These are phyloP conservation scores for Nitzschia sp. DNA, from an alignment of 108 stramenopile species.

Conservation along the genomic window DNA sequence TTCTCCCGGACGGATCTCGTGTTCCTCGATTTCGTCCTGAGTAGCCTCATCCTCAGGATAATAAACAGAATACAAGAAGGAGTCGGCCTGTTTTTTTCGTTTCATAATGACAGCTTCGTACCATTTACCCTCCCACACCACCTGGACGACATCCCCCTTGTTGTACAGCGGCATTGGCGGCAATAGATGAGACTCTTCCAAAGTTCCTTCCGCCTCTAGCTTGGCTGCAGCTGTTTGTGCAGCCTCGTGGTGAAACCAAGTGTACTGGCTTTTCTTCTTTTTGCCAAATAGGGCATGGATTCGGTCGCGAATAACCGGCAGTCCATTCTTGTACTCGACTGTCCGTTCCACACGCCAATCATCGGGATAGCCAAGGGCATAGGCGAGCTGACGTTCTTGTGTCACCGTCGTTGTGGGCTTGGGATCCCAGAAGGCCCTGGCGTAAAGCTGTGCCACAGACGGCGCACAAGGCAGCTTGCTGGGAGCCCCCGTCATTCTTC, in stretches of 20 bases:
- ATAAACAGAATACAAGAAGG: conserved; percentile 64
- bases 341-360: conserved; percentile 78
- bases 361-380: conserved; percentile 81
- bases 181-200: conserved; percentile 54
- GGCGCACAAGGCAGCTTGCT: conserved; percentile 25
- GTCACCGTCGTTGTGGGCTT: conserved; percentile 41
- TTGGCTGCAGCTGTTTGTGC: conserved; percentile 42
- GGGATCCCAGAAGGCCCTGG: conserved; percentile 46
- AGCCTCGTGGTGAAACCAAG: conserved; percentile 55
- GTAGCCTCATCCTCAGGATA: conserved; percentile 70
- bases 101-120: conserved; percentile 67
- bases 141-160: conserved; percentile 76
- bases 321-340: conserved; percentile 20
- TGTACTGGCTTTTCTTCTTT: conserved; percentile 32
- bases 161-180: conserved; percentile 58
- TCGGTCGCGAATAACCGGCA: conserved; percentile 41
- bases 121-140: conserved; percentile 76
- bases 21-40: conserved; percentile 68
- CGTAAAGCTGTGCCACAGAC: conserved; percentile 31
- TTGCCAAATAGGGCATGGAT: conserved; percentile 51
- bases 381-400: conserved; percentile 54
- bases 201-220: conserved; percentile 35
- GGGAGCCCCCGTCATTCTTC: neutral
- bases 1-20: conserved; percentile 58
- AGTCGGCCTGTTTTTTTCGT: conserved; percentile 60